Evolutionary conservation across 305 asterid genomes (phyloP).

Genomic region (Stenogyne calaminthoides): DNA sequence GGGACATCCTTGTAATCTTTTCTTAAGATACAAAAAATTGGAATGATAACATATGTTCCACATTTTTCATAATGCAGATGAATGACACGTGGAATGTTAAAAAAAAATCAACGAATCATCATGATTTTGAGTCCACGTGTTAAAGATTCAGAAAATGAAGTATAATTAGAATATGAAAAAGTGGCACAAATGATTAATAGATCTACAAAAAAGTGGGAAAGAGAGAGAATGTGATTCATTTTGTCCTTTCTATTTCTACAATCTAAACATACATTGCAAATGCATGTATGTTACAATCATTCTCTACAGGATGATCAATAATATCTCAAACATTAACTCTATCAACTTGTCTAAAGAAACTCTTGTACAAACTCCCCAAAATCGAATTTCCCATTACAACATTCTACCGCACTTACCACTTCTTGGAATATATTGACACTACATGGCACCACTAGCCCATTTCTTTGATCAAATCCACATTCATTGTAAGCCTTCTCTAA

Average conservation of each 20-base stretch:
- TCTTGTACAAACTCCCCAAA: conserved; percentile 66
- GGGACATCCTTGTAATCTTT: too few species aligned
- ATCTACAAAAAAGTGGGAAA: background rate
- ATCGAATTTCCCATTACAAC: conserved; percentile 65
- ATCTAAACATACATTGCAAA: conserved; percentile 14
- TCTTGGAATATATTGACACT: conserved; percentile 68
- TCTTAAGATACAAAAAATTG: too few species aligned
- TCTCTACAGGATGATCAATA: conserved; percentile 11
- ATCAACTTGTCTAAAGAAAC: conserved; percentile 38
- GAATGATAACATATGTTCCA: too few species aligned
- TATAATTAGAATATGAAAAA: too few species aligned
- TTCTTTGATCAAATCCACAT: conserved; percentile 58
- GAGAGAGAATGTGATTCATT: background rate
- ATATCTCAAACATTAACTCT: background rate
- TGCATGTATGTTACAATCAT: background rate
- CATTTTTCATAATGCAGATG: too few species aligned
- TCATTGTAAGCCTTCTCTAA: conserved; percentile 70
- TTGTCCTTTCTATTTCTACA: background rate
- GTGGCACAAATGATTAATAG: too few species aligned
- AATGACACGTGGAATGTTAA: too few species aligned
- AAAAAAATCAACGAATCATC: too few species aligned
- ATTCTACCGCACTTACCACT: conserved; percentile 63
- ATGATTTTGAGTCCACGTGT: too few species aligned
- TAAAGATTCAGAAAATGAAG: too few species aligned
- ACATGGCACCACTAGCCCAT: conserved; percentile 69